phyloP scores from a whole-genome alignment of 352 stramenopile genomes.

The Phytophthora palmivora region DNA sequence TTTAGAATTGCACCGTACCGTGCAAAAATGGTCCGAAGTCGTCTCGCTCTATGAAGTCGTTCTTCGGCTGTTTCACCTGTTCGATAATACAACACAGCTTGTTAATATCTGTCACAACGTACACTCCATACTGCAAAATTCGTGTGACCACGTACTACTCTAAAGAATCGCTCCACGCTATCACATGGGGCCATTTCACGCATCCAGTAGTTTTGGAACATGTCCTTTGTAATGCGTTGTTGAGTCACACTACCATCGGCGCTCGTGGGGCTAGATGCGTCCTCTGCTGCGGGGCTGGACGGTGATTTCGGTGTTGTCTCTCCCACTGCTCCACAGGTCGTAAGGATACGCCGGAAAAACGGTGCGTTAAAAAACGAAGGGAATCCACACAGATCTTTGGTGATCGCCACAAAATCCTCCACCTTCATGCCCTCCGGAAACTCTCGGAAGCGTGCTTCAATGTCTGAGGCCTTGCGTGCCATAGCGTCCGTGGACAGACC shows the following conservation, averaged over 20 bases:
- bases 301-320: slow-evolving; percentile 34
- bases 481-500: slow-evolving; percentile 73
- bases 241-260: slow-evolving; percentile 26
- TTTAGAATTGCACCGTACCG: slow-evolving; percentile 46
- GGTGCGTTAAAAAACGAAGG: slow-evolving; percentile 99
- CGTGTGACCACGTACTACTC: slow-evolving; percentile 73
- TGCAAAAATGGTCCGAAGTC: slow-evolving; percentile 98
- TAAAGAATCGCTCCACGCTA: slow-evolving; percentile 97
- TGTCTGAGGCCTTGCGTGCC: slow-evolving; percentile 67
- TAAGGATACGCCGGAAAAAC: slow-evolving; percentile 94
- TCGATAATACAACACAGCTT: slow-evolving; percentile 5
- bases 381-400: slow-evolving; percentile 97
- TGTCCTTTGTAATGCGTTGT: slow-evolving; percentile 81
- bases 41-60: slow-evolving; percentile 92
- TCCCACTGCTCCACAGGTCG: slow-evolving; percentile 21
- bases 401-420: slow-evolving; percentile 93
- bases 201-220: slow-evolving; percentile 95
- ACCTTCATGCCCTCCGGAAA: slow-evolving; percentile 88
- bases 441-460: slow-evolving; percentile 80
- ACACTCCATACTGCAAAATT: slow-evolving; percentile 1
- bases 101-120: slow-evolving; percentile 8
- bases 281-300: slow-evolving; percentile 21
- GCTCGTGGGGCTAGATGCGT: slow-evolving; percentile 31
- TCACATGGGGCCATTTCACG: slow-evolving; percentile 96
- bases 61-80: slow-evolving; percentile 93